Evolutionary conservation across 352 stramenopile species (phyloP), one percentile per base, ranked within the genome.

Genomic region (Phytophthora ramorum): DNA sequence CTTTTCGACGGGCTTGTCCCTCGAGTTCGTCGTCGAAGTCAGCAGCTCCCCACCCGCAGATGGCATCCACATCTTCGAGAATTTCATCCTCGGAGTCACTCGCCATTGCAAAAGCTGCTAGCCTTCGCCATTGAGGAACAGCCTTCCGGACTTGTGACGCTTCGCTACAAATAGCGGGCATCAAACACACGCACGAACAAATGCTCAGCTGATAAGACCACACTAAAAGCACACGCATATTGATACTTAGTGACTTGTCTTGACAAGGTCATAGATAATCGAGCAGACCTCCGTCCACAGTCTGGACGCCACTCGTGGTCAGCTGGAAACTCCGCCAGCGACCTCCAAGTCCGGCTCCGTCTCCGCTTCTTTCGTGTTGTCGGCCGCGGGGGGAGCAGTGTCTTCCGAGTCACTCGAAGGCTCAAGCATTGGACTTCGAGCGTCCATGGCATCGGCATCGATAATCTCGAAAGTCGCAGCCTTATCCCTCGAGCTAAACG

Each of bases 401-500:
- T 60, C 58, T 22, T 70, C 63, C 20, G 46, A 75, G 20, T 77
- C 59, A 10, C 35, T 51, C 17, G 38, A 45, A 28, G 46, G n/a
- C 47, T 65, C 74, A 7, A 82, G 71, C 4, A 69, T 48, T 20
- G 75, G 70, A 26, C 74, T 83, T 30, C 61, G 47, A 6, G 65
- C 75, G 65, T 91, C 81, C 26, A 92, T 61, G 10, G 78, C 47
- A 38, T 85, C 75, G 0, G 84, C 84, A 47, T 90, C 80, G 7
- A 90, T 66, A 37, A 93, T 85, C 66, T 88, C 63, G 53, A 93
- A 91, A 2, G 45, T 49, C 20, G 62, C 69, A 22, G 82, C 82
- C 30, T 83, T 77, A 54, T 91, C 80, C 32, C 84, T 64, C 13
- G 69, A 81, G 41, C 79, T 87, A 53, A 89, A 90, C 17, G 82